Base-by-base conservation (phyloP, 1,284 basidiomycete genomes). In the Caloboletus inedulis region DNA sequence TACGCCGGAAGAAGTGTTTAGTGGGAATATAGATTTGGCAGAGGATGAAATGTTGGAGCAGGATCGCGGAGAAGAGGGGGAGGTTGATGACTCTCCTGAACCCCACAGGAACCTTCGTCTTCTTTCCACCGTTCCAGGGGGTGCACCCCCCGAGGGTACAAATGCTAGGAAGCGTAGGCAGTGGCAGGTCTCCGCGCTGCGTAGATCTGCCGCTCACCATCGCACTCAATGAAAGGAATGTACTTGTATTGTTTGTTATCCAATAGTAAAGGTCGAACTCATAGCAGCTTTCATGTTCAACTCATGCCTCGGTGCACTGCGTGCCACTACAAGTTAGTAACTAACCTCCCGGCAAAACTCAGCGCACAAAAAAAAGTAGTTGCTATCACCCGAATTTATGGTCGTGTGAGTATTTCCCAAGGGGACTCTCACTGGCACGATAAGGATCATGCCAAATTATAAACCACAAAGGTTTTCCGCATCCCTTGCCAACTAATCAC, bases 11-110 rank as follows among this genome's bases (percentile, higher is more conserved):
- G 79, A 85, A 33, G 80, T 89, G 7, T 83, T 83, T 58, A 73
- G 74, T 46, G 82, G 78, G 18, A 78, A 81, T 54, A 84, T 89
- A 56, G 88, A 91, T 60, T 62, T 91, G 54, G 72, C 75, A 33
- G 89, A 90, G 60, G 80, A 89, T 55, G 89, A 91, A 59, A 76
- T 90, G 13, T 63, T 89, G 45, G 88, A 91, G 57, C 81, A 85
- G 59, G 89, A 91, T 51, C 77, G 83, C 19, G 81, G 79, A 5
- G 86, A 87, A 64, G 88, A 89, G 55, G 84, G 79, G 3, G 87
- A 89, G 65, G 79, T 82, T 3, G 89, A 91, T 61, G 85, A 91
- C 64, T 84, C 85, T 13, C 73, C 73, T 4, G 84, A 88, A 43
- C 62, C 53, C 31, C 54, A 69, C 14, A 69, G 81, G 31, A 59